These are phyloP conservation scores for Phytophthora uliginosa DNA, from an alignment of 352 stramenopile species.

Conservation along the genomic window DNA sequence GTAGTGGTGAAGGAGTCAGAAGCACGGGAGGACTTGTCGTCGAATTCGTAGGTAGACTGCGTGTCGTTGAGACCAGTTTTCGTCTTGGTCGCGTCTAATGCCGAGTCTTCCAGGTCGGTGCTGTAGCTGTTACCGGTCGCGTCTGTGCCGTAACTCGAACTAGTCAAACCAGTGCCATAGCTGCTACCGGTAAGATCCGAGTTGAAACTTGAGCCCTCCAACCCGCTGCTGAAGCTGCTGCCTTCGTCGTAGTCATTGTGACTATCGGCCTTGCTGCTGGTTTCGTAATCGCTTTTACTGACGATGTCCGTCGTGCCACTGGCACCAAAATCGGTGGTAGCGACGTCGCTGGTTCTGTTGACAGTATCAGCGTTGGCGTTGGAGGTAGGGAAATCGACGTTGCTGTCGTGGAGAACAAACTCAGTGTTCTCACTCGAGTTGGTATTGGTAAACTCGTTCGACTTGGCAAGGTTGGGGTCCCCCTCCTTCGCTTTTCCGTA, in stretches of 20 bases:
- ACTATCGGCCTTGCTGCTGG: constrained; percentile 27
- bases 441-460: constrained; percentile 25
- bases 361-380: constrained; percentile 38
- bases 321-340: constrained; percentile 15
- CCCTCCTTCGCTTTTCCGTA: constrained; percentile 23
- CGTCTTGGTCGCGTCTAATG: constrained; percentile 19
- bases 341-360: constrained; percentile 27
- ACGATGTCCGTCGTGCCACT: constrained; percentile 12
- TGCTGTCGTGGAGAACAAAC: constrained; percentile 41
- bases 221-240: constrained; percentile 35
- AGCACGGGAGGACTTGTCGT: constrained; percentile 43
- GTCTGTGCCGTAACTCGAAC: constrained; percentile 30
- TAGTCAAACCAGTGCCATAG: constrained; percentile 27
- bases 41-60: constrained; percentile 58
- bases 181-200: constrained; percentile 31
- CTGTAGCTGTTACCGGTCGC: constrained; percentile 27
- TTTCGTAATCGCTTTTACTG: constrained; percentile 1
- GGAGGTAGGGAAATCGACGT: constrained; percentile 32
- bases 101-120: constrained; percentile 24
- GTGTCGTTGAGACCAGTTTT: constrained; percentile 40
- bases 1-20: constrained; percentile 41
- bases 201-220: constrained; percentile 42
- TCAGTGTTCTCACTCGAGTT: constrained; percentile 41
- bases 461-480: constrained; percentile 12
- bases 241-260: constrained; percentile 31